Base-by-base conservation (phyloP, 2,329 filamentous ascomycete genomes). In the Cadophora sp. region DNA sequence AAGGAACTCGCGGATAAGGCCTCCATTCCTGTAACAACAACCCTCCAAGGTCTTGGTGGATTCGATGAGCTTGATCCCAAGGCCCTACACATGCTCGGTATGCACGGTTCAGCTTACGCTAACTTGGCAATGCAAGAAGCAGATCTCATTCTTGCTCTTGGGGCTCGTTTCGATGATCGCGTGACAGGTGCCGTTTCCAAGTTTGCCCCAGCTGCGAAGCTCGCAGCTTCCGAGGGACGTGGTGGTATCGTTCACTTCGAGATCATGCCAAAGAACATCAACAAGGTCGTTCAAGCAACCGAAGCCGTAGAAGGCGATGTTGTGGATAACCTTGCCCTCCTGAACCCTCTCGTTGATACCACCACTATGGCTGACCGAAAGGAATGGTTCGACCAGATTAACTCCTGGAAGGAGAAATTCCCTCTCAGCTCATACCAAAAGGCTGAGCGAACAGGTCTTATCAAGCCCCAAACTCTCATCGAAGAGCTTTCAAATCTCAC, bases 211-310 rank as follows among this genome's bases (percentile, higher is more conserved):
- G 88, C 87, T 62, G 96, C 96, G 53, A 96, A 92, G 81, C 87
- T 89, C 16, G 96, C 96, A 0, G 95, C 93, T 4, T 84, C 87
- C 13, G 92, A 97, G 82, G 89, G 89, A 63, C 91, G 94, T 70
- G 96, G 96, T 75, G 96, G 96, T 76, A 98, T 99, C 75, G 87
- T 98, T 18, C 95, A 99, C 81, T 98, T 98, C 76, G 95, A 98
- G 79, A 95, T 99, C 76, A 91, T 98, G 91, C 95, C 96, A 75
- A 99, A 99, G 89, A 98, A 99, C 84, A 98, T 98, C 83, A 98
- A 98, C 89, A 99, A 98, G 87, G 94, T 98, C 50, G 91, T 99
- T 16, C 93, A 98, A 81, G 94, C 95, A 8, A 97, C 92, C 50
- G 94, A 97, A 82, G 95, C 96, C 55, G 90, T 98, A 20, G 95